A percentile compares a stretch with the other conserved stretches of the same genome.
Conservation (phyloP, 495 filamentous ascomycete species). For the Penicillium fimorum region DNA sequence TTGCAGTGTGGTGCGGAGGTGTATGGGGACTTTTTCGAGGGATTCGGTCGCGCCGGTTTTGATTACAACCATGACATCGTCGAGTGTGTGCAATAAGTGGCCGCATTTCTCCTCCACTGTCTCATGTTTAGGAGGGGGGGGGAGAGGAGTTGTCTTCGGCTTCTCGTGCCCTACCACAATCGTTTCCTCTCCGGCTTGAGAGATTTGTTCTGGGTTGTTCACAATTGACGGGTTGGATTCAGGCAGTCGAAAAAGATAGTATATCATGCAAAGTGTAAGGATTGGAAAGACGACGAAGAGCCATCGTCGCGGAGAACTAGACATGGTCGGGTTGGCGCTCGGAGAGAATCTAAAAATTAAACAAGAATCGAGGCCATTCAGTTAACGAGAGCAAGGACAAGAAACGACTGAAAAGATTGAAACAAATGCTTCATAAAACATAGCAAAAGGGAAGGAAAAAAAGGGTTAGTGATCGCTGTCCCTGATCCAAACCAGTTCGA, state of each 20-base stretch:
- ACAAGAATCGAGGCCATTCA: constrained; percentile 6
- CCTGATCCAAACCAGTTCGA: constrained; percentile 13
- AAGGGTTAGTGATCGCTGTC: constrained; percentile 17
- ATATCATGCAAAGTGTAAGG: constrained; percentile 23
- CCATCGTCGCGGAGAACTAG: constrained; percentile 32
- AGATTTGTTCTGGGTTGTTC: constrained; percentile 8
- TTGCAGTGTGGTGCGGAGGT: constrained; percentile 40
- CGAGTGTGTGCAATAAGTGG: constrained; percentile 22
- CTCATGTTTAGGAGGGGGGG: background rate
- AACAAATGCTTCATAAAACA: constrained; percentile 14
- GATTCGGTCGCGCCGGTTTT: constrained; percentile 47
- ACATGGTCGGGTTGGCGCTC: constrained; percentile 21
- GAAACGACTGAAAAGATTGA: background rate
- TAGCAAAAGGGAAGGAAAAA: constrained; percentile 11
- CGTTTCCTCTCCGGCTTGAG: constrained; percentile 9
- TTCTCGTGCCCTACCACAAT: constrained; percentile 15
- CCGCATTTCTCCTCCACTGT: constrained; percentile 21
- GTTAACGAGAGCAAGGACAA: constrained; percentile 12
- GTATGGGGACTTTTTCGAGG: constrained; percentile 38
- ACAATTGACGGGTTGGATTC: constrained; percentile 9
- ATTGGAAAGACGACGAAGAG: constrained; percentile 27
- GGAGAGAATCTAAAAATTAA: constrained; percentile 2
- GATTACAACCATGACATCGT: constrained; percentile 42
- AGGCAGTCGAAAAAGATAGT: constrained; percentile 19
- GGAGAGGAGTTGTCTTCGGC: background rate